phyloP scores from a whole-genome alignment of 352 stramenopile species.

The Phytophthora pistaciae region DNA sequence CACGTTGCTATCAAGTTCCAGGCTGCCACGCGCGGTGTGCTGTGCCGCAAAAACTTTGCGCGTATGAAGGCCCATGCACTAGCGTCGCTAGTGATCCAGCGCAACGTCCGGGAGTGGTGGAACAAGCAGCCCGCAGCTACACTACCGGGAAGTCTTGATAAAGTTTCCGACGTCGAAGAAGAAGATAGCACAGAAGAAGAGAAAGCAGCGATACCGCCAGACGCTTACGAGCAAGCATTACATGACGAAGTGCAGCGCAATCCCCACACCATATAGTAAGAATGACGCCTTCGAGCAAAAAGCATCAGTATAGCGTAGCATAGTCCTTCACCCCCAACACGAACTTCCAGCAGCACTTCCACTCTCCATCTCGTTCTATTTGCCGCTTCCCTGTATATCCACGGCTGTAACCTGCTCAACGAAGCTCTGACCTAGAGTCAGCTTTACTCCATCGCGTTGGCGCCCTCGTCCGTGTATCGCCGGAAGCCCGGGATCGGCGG shows the following conservation, averaged over 20 bases:
- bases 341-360: slow-evolving; percentile 20
- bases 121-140: slow-evolving; percentile 61
- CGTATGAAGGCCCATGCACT: slow-evolving; percentile 88
- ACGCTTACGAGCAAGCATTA: slow-evolving; percentile 14
- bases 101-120: slow-evolving; percentile 88
- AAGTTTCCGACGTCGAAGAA: slow-evolving; percentile 6
- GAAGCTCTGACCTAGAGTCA: slow-evolving; percentile 3
- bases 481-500: slow-evolving; percentile 89
- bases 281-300: slow-evolving; percentile 1
- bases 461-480: slow-evolving; percentile 79
- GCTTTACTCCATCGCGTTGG: slow-evolving; percentile 26
- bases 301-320: slow-evolving; percentile 21
- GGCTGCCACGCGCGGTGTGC: slow-evolving; percentile 79
- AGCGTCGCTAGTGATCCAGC: slow-evolving; percentile 86
- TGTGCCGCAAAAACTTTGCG: slow-evolving; percentile 89
- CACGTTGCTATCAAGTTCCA: slow-evolving; percentile 90
- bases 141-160: slow-evolving; percentile 26
- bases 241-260: slow-evolving; percentile 11
- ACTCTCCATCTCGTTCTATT: slow-evolving; percentile 35
- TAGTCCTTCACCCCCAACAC: slow-evolving; percentile 14
- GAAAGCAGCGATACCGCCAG: slow-evolving; percentile 1
- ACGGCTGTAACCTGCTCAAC: slow-evolving; percentile 20
- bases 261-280: slow-evolving; percentile 17
- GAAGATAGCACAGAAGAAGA: slow-evolving; percentile 20
- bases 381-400: slow-evolving; percentile 25